These are phyloP conservation scores for Tricholoma furcatifolium DNA, from an alignment of 768 basidiomycete species.

Conservation along the genomic window DNA sequence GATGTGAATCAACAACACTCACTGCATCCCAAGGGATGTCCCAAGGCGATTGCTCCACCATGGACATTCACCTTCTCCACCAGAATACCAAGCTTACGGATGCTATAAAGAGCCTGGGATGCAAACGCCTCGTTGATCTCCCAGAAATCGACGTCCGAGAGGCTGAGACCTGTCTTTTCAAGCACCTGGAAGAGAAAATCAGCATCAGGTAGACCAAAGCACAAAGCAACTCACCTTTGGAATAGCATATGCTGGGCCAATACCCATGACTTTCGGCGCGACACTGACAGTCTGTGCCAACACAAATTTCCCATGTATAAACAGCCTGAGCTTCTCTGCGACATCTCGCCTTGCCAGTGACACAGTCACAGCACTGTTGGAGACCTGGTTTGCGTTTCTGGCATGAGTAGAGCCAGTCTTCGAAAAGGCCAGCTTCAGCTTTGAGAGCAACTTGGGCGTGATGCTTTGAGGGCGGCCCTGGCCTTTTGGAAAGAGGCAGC, in stretches of 20 bases:
- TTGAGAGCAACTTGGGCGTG: conserved; percentile 71
- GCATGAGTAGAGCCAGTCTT: conserved; percentile 79
- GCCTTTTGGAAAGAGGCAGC: conserved; percentile 86
- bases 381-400: conserved; percentile 85
- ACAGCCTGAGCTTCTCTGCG: conserved; percentile 81
- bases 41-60: conserved; percentile 88
- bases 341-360: conserved; percentile 77
- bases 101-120: conserved; percentile 71
- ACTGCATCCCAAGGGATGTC: conserved; percentile 87
- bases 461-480: conserved; percentile 74
- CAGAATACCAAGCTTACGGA: conserved; percentile 68
- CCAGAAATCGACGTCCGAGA: conserved; percentile 82
- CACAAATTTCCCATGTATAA: conserved; percentile 85
- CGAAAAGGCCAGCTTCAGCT: conserved; percentile 84
- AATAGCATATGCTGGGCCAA: conserved; percentile 88
- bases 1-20: conserved; percentile 26
- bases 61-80: conserved; percentile 81
- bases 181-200: conserved; percentile 35
- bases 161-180: conserved; percentile 59
- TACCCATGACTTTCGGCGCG: conserved; percentile 86
- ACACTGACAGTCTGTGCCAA: conserved; percentile 72
- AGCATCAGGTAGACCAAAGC: neutral
- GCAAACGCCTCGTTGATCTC: conserved; percentile 95
- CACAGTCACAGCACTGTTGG: conserved; percentile 91
- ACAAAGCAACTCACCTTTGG: conserved; percentile 41